Conservation (phyloP, 2,329 filamentous ascomycete species). For the Hirsutella rhossiliensis region DNA sequence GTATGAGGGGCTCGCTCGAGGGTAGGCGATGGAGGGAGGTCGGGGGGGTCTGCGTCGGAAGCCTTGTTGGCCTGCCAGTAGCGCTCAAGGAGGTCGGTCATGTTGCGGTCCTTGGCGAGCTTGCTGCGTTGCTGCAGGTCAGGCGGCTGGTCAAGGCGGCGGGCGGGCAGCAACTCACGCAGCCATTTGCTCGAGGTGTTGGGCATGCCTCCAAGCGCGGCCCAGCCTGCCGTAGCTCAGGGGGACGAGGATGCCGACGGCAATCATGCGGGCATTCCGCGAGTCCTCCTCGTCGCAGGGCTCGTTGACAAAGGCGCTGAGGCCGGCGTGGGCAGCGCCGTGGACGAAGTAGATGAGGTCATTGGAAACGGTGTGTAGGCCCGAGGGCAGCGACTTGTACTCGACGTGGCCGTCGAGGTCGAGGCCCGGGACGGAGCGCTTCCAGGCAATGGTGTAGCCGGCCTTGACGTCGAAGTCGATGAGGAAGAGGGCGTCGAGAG, state of each 20-base stretch:
- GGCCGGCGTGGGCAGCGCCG: slow-evolving; percentile 62
- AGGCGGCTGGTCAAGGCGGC: neutral
- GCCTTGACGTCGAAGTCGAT: slow-evolving; percentile 89
- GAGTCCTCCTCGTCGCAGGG: slow-evolving; percentile 64
- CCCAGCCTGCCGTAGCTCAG: slow-evolving; percentile 77
- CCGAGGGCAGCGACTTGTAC: slow-evolving; percentile 92
- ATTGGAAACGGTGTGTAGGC: slow-evolving; percentile 74
- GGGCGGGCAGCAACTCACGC: slow-evolving; percentile 32
- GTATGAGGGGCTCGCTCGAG: slow-evolving; percentile 30
- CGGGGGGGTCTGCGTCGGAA: slow-evolving; percentile 11
- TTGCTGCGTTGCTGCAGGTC: slow-evolving; percentile 21
- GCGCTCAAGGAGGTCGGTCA: slow-evolving; percentile 54
- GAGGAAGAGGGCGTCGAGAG: slow-evolving; percentile 67
- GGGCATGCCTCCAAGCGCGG: slow-evolving; percentile 79
- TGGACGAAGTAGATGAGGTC: slow-evolving; percentile 95
- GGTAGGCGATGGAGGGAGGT: slow-evolving; percentile 23
- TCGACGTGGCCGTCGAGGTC: slow-evolving; percentile 80
- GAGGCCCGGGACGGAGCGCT: slow-evolving; percentile 56
- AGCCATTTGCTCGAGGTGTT: slow-evolving; percentile 62
- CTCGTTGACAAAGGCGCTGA: slow-evolving; percentile 84
- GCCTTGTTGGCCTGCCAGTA: slow-evolving; percentile 59
- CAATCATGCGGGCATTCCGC: slow-evolving; percentile 84
- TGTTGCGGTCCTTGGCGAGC: slow-evolving; percentile 52
- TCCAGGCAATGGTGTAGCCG: slow-evolving; percentile 86
- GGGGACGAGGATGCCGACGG: slow-evolving; percentile 80